Evolutionary conservation across 2,329 filamentous ascomycete genomes (phyloP), one percentile per base, ranked within the genome.

Genomic region (Xylariales sp.): DNA sequence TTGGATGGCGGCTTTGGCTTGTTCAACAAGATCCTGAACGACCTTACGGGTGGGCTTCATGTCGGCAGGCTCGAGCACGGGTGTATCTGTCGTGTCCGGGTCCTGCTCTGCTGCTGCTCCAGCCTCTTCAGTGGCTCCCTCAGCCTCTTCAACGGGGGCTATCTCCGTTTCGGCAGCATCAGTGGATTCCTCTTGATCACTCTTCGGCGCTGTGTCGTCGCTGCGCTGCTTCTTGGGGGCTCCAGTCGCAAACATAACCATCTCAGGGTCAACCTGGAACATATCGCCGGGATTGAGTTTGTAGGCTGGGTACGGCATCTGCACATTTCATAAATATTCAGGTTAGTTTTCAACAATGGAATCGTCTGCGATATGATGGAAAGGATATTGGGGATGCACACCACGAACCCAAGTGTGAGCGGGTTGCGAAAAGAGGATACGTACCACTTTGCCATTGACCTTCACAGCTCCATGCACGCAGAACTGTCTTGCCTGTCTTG

Each of bases 211-310:
- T 41, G 36, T 40, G 48, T 35, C 42, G 24, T 50, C 54, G 33
- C 33, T 33, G 40, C 43, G 29, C 27, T 27, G 37, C 45, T 45
- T 72, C 63, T 89, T 93, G 33, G 78, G 76, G 18, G 76, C 74
- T 41, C 93, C 93, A 1, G 90, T 95, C 23, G 88, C 91, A 54
- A 77, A 90, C 63, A 98, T 74, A 40, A 98, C 93, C 51, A 83
- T 81, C 27, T 95, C 88, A 24, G 86, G 75, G 15, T 96, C 85
- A 52, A 98, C 91, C 60, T 95, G 88, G 73, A 98, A 98, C 81
- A 98, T 88, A 61, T 98, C 93, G 50, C 93, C 93, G 3, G 93
- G 94, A 62, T 98, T 98, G 27, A 98, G 77, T 48, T 89, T 81
- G 62, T 98, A 98, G 39, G 88, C 85, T 7, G 93, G 90, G 57